Base-by-base conservation (phyloP, 169 alveolate species). In the Theileria orientalis region DNA sequence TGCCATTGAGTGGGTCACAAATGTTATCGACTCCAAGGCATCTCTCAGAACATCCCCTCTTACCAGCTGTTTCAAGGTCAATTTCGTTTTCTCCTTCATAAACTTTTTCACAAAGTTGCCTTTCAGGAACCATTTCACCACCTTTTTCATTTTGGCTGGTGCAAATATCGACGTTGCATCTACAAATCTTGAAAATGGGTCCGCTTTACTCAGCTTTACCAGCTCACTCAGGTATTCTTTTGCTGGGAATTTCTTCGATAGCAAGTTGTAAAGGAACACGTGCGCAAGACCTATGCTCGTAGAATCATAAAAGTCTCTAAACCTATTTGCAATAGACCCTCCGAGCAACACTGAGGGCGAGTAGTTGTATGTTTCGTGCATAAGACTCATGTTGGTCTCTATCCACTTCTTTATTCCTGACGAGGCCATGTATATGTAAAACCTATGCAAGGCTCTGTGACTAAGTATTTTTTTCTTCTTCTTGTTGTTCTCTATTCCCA, bases 1-100 rank as follows among this genome's bases (percentile, higher is more conserved):
- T 35, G 94, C 94, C 16, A 89, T 77, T 0, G 91, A 64, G 61
- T 89, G 94, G 3, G 94, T 89, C 19, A 86, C 88, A 44, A 89
- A 89, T 14, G 84, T 83, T 35, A 89, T 85, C 35, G 91, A 42
- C 35, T 87, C 57, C 11, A 72, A 51, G 1, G 90, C 90, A 44
- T 84, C 79, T 67, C 86, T 78, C 29, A 89, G 72, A 33, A 89
- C 37, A 41, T 85, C 67, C 1, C 68, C 60, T 46, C 90, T 90
- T 32, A 89, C 64, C 75, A 85, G 77, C 44, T 85, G 86, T 64
- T 83, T 66, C 29, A 89, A 60, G 54, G 86, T 73, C 41, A 68
- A 67, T 44, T 85, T 89, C 14, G 92, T 85, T 61, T 77, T 83
- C n/a, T 78, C 68, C 11, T 70, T 72, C 63, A 68, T 69, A 64